A percentile compares a stretch with the other conserved stretches of the same genome.
phyloP scores from a whole-genome alignment of 768 basidiomycete species.

The Termitomyces sp. region DNA sequence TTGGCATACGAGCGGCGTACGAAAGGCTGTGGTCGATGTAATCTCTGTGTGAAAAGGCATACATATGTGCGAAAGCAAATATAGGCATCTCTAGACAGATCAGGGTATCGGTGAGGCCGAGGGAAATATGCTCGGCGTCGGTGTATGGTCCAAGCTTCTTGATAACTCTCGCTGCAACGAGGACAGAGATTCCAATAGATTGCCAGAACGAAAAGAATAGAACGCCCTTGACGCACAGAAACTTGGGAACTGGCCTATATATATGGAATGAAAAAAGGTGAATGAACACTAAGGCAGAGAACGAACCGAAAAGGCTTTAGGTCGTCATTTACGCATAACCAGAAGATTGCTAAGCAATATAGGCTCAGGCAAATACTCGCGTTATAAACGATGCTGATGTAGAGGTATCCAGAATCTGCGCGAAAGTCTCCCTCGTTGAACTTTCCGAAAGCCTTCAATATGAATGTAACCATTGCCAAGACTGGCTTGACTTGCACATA shows the following conservation, averaged over 20 bases:
- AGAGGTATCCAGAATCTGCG: conserved; percentile 85
- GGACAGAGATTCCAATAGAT: conserved; percentile 75
- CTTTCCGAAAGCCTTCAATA: conserved; percentile 82
- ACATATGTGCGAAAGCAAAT: conserved; percentile 93
- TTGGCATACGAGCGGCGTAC: conserved; percentile 86
- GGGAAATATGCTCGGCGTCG: conserved; percentile 83
- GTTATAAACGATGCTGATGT: conserved; percentile 85
- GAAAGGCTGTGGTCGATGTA: conserved; percentile 58
- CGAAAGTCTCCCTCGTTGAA: conserved; percentile 90
- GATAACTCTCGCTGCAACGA: conserved; percentile 82
- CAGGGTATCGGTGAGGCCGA: conserved; percentile 85
- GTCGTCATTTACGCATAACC: conserved; percentile 89
- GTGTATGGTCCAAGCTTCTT: conserved; percentile 82
- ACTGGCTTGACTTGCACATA: conserved; percentile 97
- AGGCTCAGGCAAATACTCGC: conserved; percentile 73
- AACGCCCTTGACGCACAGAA: conserved; percentile 97
- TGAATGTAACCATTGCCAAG: conserved; percentile 76
- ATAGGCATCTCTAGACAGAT: conserved; percentile 98
- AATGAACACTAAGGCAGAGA: background rate
- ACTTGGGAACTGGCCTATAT: conserved; percentile 86
- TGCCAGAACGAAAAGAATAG: conserved; percentile 99
- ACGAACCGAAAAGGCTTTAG: conserved; percentile 82
- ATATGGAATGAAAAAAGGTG: conserved; percentile 1
- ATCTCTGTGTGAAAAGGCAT: conserved; percentile 89
- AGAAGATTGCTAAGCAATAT: conserved; percentile 95